These are phyloP conservation scores for Tylopilus vinaceipallidus DNA, from an alignment of 768 basidiomycete species.

Conservation along the genomic window DNA sequence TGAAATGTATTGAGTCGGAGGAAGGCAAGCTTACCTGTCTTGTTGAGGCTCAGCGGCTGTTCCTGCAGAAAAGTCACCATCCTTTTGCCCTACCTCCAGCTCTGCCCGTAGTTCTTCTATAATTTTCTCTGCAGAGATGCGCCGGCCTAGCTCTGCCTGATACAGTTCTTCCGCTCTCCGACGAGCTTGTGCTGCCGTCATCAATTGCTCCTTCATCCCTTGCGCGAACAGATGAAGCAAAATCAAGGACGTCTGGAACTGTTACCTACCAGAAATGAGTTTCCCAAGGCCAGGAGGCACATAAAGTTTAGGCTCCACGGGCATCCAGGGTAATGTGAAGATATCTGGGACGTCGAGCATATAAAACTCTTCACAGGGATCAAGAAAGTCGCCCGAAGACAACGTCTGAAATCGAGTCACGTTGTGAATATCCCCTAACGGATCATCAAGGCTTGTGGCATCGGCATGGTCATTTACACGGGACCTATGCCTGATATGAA, in stretches of 20 bases:
- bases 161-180: constrained; percentile 32
- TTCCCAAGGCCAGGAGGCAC: constrained; percentile 36
- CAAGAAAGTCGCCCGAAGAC: neutral
- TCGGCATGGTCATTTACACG: neutral
- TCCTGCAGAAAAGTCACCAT: neutral
- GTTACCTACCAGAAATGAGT: constrained; percentile 34
- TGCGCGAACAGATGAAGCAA: constrained; percentile 2
- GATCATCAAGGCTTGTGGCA: neutral
- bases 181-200: constrained; percentile 32
- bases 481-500: neutral
- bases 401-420: neutral
- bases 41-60: neutral
- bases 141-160: constrained; percentile 31
- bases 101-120: constrained; percentile 16
- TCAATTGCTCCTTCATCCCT: constrained; percentile 36
- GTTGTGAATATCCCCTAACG: neutral
- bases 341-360: constrained; percentile 36
- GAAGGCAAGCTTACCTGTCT: neutral
- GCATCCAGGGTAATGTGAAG: constrained; percentile 34
- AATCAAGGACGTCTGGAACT: neutral
- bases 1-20: neutral
- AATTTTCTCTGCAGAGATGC: constrained; percentile 30
- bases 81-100: constrained; percentile 1
- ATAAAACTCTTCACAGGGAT: constrained; percentile 26
- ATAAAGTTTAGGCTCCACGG: constrained; percentile 28